Evolutionary conservation across 805 yeast genomes (phyloP), one percentile per base, ranked within the genome.

Genomic region (Ogataea paraovalis): DNA sequence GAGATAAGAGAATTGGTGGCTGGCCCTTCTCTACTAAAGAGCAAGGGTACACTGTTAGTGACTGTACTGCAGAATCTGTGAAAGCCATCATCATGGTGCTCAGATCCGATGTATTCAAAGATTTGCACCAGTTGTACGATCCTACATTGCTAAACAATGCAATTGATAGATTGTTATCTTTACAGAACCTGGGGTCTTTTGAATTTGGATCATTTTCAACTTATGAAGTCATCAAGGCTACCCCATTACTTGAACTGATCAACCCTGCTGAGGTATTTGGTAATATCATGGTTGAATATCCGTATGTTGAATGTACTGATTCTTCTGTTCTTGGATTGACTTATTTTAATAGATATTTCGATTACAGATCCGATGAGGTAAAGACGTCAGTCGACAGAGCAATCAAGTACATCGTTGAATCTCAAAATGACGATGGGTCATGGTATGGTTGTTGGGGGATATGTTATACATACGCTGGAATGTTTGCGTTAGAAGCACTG

Each of bases 391-490:
- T 94, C 41, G 72, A 78, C 3, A 74, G 80, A 45, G 98, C 97
- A 0, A 75, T 88, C 14, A 65, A 75, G 3, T 94, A 85, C 59
- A 87, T 94, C 39, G 78, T 77, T 43, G 65, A 71, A 2, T 78
- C 79, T 2, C 99, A 94, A 66, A 71, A 73, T 39, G 59, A 61
- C 0, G 96, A 94, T 65, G 99, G 99, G 0, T 83, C 96, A 13
- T 94, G 98, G 98, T 95, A 91, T 64, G 99, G 99, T 1, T 82
- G 89, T 37, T 94, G 99, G 99, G 99, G 99, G 33, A 83, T 94
- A 4, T 94, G 99, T 63, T 90, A 76, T 62, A 87, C 97, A 0
- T 94, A 94, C 66, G 98, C 98, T 0, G 87, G 90, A 2, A 94
- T 94, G 99, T 94, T 94, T 77, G 99, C 99, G 0, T 67, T 94